Base-by-base conservation (phyloP, 2,329 filamentous ascomycete species). In the Cylindrodendrum hubeiense region DNA sequence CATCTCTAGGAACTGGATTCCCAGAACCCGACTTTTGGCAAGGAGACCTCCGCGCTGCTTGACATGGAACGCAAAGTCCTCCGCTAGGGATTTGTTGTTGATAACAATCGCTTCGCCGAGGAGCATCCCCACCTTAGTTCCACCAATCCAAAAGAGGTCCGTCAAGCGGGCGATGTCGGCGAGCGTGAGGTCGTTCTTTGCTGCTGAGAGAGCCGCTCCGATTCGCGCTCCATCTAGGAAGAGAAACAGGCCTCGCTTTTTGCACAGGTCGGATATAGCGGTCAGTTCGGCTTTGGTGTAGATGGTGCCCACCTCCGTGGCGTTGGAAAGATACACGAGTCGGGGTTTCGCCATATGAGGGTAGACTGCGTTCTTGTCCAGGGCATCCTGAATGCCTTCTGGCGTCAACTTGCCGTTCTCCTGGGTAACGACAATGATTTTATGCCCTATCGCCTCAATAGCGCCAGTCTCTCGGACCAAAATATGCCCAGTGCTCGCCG, bases 81-180 rank as follows among this genome's bases (percentile, higher is more conserved):
- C 75, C 0, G 83, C 81, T 0, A 86, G 72, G 2, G 59, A 54
- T 0, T 70, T 52, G 30, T 82, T 76, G 52, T 84, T 84, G 28
- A 86, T 81, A 0, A 86, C 79, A 12, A 86, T 81, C 2, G 84
- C 84, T 63, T 86, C 84, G 2, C 84, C 84, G 4, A 86, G 77
- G 3, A 86, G 68, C 0, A 84, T 83, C 1, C 84, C 84, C 65
- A 83, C 83, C 66, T 86, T 86, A 8, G 84, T 86, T 0, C 84
- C 84, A 4, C 84, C 84, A 41, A 86, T 85, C 84, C 84, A 86
- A 74, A 86, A 39, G 15, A 39, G 7, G 15, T 39, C 37, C n/a
- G 17, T n/a, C 37, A 39, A 39, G 13, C 15, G 37, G 15, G 7
- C 37, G 15, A 39, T 7, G n/a, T 39, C 17, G 7, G 37, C 15